Percentiles rank a stretch among this genome's conserved stretches.
Evolutionary conservation across 2,329 filamentous ascomycete genomes (phyloP).

Genomic region (Metarhizium guizhouense): DNA sequence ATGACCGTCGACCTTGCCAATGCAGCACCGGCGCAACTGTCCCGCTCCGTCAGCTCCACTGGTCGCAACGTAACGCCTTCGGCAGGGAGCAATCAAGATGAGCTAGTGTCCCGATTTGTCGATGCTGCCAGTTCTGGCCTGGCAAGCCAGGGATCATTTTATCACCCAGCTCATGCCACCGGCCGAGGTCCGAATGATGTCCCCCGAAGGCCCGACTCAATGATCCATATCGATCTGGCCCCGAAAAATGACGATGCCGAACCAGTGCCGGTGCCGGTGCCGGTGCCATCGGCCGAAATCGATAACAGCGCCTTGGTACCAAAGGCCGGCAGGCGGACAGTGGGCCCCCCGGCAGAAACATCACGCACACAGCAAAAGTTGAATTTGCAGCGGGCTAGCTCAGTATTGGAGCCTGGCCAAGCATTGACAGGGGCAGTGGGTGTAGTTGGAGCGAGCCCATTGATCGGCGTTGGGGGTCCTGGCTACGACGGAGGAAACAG

Average conservation of each 20-base stretch:
- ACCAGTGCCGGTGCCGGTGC: background rate
- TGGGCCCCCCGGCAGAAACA: conserved; percentile 38
- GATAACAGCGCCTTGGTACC: conserved; percentile 39
- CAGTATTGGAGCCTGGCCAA: conserved; percentile 58
- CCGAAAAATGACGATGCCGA: conserved; percentile 12
- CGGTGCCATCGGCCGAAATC: conserved; percentile 19
- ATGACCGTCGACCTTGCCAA: conserved; percentile 50
- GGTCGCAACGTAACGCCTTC: conserved; percentile 18
- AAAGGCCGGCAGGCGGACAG: conserved; percentile 30
- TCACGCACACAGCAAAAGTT: conserved; percentile 69
- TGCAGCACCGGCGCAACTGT: conserved; percentile 29
- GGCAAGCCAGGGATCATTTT: conserved; percentile 44
- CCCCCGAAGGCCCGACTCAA: conserved; percentile 32
- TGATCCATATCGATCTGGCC: conserved; percentile 23
- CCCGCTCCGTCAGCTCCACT: conserved; percentile 21
- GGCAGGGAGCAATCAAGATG: conserved; percentile 28
- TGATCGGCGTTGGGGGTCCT: conserved; percentile 43
- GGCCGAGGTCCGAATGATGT: conserved; percentile 21
- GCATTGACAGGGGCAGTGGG: conserved; percentile 24
- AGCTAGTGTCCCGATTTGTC: conserved; percentile 53
- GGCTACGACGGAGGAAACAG: conserved; percentile 43
- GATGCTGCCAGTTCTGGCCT: conserved; percentile 40
- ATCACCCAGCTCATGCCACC: conserved; percentile 25
- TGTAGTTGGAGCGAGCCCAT: conserved; percentile 32
- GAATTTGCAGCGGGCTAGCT: conserved; percentile 64